Base-by-base conservation (phyloP, 2,329 filamentous ascomycete species). In the Macrophomina phaseolina region DNA sequence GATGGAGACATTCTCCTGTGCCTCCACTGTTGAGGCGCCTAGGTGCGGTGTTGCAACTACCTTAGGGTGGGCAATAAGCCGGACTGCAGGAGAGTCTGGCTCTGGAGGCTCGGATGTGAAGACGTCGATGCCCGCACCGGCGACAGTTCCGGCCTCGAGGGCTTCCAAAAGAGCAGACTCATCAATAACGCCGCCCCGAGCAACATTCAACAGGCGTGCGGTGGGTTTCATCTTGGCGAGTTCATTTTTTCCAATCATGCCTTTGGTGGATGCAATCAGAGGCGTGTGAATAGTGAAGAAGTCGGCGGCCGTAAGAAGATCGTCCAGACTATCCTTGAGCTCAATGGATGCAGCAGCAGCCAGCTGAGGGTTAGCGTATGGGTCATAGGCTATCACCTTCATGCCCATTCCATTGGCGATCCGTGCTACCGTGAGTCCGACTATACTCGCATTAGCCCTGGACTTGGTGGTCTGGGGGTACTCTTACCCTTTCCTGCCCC, bases 271-370 rank as follows among this genome's bases (percentile, higher is more conserved):
- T 5, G 91, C 91, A 67, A 94, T 86, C 66, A 95, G 82, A 0
- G 92, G 92, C 0, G 91, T 94, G 74, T 95, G 92, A 9, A 94
- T 89, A 0, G 91, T 94, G 68, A 95, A 75, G 74, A 94, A 94
- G 77, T 94, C 91, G 0, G 89, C 87, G 32, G 83, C 81, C 1
- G 87, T 85, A 14, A 95, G 82, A 14, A 94, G 80, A 28, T 87
- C 85, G 3, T 82, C 78, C 18, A 93, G 79, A 1, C 81, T 83
- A 2, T 82, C 73, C n/a, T 88, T 82, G 1, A 92, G 79, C 49
- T 84, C 84, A 6, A 93, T 91, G 6, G 88, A 89, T 1, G 88
- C 89, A 23, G 89, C 84, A 3, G 84, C 82, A 2, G 91, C 91
- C 48, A 94, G 84, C n/a, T 90, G 88, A 0, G 86, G 83, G 68